Percentiles rank a stretch among this genome's conserved stretches.
phyloP scores from a whole-genome alignment of 345 rosid genomes.

The Brassica rapa region DNA sequence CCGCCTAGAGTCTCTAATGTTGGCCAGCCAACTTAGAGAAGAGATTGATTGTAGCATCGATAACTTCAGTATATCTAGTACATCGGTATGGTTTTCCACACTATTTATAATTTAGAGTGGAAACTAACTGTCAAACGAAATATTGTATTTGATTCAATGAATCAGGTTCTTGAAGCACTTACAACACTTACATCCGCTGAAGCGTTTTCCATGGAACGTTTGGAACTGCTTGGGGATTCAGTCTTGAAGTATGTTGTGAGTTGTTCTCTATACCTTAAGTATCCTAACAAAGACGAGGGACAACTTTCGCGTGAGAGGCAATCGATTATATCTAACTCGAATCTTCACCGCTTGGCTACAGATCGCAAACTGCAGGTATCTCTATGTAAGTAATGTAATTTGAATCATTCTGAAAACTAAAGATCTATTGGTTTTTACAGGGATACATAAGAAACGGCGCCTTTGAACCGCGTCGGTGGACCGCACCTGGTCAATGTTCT shows the following conservation, averaged over 20 bases:
- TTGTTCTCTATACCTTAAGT: slow-evolving; percentile 67
- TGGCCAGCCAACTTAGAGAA: slow-evolving; percentile 87
- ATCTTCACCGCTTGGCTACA: slow-evolving; percentile 65
- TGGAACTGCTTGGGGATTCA: slow-evolving; percentile 97
- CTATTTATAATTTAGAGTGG: slow-evolving; percentile 5
- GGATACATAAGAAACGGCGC: slow-evolving; percentile 74
- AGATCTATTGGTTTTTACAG: slow-evolving; percentile 41
- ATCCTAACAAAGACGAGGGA: slow-evolving; percentile 73
- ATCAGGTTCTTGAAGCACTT: slow-evolving; percentile 78
- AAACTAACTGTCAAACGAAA: neutral
- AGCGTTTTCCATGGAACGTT: slow-evolving; percentile 87
- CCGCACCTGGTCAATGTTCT: slow-evolving; percentile 78
- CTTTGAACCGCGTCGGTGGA: slow-evolving; percentile 91
- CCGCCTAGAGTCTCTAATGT: slow-evolving; percentile 77
- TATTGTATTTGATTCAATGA: slow-evolving; percentile 9
- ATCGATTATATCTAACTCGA: slow-evolving; percentile 59
- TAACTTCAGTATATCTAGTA: slow-evolving; percentile 55
- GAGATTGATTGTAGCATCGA: slow-evolving; percentile 58
- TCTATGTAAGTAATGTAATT: slow-evolving; percentile 4
- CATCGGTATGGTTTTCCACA: slow-evolving; percentile 53
- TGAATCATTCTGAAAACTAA: slow-evolving; percentile 10
- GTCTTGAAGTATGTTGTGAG: slow-evolving; percentile 79
- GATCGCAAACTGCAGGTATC: slow-evolving; percentile 68
- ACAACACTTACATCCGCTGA: slow-evolving; percentile 74
- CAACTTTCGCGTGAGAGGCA: slow-evolving; percentile 53